Base-by-base conservation (phyloP, 768 basidiomycete species). In the Russula virescens region DNA sequence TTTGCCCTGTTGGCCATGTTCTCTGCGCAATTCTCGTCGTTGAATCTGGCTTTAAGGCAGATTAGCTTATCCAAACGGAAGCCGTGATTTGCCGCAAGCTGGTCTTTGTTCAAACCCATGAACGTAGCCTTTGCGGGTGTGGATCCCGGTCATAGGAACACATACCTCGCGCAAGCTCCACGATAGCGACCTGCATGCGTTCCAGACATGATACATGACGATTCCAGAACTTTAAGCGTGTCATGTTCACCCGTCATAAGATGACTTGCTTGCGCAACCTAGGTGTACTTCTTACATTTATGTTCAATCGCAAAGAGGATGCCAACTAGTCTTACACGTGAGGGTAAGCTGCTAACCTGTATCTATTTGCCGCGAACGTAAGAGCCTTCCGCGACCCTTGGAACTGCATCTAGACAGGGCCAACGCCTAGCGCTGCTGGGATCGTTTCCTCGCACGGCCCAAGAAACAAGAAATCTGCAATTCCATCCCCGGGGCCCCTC, bases 381-480 rank as follows among this genome's bases (percentile, higher is more conserved):
- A 31, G 26, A 13, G 8, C 2, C 19, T 28, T 26, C 25, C 25
- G n/a, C n/a, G n/a, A n/a, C n/a, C n/a, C n/a, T n/a, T n/a, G n/a
- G n/a, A n/a, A 38, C 38, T 38, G 38, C 38, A 11, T 38, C 13
- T 26, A 26, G 47, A 51, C 45, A 48, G 40, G 9, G 38, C 19
- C 19, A 35, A 63, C 25, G 5, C 75, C 75, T 18, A 81, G 71
- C 16, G 76, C 80, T 55, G 72, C 67, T 1, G 80, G 77, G 42
- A 84, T 70, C 14, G 72, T 75, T 35, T 76, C 73, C 68, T 80
- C 80, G 66, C 81, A 83, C 42, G 77, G 76, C 0, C 82, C 80
- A 10, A 78, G 63, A 68, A 84, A 82, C 21, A 81, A 68, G 67
- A 78, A 85, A 66, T 83, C 78, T 0, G 80, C 79, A 0, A 77